phyloP scores from a whole-genome alignment of 352 stramenopile species.

The Thalassiosira pacifica region DNA sequence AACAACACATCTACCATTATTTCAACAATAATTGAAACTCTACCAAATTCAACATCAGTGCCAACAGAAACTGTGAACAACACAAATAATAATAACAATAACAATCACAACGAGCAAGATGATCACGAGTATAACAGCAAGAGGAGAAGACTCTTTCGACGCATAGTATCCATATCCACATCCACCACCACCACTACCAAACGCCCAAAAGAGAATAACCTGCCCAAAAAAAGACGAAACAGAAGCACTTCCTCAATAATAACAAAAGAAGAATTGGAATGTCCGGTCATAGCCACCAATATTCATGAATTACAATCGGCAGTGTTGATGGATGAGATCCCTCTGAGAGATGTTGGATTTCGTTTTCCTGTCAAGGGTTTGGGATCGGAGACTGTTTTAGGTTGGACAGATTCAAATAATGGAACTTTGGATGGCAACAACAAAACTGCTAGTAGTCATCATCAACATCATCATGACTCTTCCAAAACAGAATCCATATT shows the following conservation, averaged over 20 bases:
- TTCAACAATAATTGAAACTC: too few relatives aligned
- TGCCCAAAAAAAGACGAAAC: too few relatives aligned
- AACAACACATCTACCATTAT: too few relatives aligned
- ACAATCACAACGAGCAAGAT: not conserved
- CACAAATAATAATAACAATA: not conserved
- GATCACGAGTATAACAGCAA: not conserved
- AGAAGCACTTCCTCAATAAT: not conserved
- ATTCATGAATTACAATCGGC: slow-evolving; percentile 51
- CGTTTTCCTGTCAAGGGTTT: slow-evolving; percentile 53
- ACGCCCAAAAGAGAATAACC: not conserved
- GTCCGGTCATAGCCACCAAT: slow-evolving; percentile 48
- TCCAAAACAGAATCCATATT: slow-evolving; percentile 28
- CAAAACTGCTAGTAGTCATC: too few relatives aligned
- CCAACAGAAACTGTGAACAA: too few relatives aligned
- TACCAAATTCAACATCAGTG: too few relatives aligned
- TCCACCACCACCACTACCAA: too few relatives aligned
- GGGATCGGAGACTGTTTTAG: slow-evolving; percentile 48
- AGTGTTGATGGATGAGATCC: slow-evolving; percentile 45
- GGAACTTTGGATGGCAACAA: not conserved
- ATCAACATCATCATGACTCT: too few relatives aligned
- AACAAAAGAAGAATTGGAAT: slow-evolving; percentile 54
- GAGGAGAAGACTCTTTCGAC: slow-evolving; percentile 8
- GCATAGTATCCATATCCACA: too few relatives aligned
- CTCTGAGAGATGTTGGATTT: slow-evolving; percentile 59
- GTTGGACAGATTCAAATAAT: not conserved